Base-by-base conservation (phyloP, 2,329 filamentous ascomycete species). In the Stenocarpella maydis region DNA sequence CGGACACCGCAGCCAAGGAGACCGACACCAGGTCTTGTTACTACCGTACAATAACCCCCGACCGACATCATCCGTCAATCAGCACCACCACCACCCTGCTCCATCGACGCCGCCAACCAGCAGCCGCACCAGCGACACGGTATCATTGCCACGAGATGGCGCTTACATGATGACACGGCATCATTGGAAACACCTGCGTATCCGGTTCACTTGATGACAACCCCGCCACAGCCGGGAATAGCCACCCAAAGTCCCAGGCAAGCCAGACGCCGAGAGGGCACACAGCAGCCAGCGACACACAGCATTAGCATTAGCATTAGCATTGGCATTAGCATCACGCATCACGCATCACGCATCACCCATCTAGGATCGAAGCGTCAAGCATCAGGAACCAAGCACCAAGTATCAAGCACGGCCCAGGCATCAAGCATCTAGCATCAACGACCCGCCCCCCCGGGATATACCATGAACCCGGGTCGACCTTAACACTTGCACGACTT, bases 81-180 rank as follows among this genome's bases (percentile, higher is more conserved):
- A n/a, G n/a, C n/a, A 58, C 64, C 49, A 66, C 28, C 63, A 31
- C 21, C 34, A 54, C 47, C 63, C 45, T 43, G 28, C 28, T 28
- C 63, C 49, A 17, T 7, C n/a, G 12, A 37, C 24, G 19, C 39
- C 55, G 41, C 41, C 65, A 47, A 67, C 65, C 26, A 49, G 52
- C 52, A 58, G 41, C 52, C 52, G 52, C 65, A 58, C 52, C 52
- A 58, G 14, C 41, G 28, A 53, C 52, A 67, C 52, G 31, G 58
- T 26, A 37, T 37, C 43, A 49, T 63, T 63, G 43, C 43, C 58
- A 63, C 58, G 58, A 63, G 53, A 67, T 67, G 65, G 65, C 65
- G 65, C 65, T 67, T 58, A 58, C 52, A 67, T 67, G 65, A 67
- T 67, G 65, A 54, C 65, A n/a, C 45, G 17, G 52, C 41, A 21